Evolutionary conservation across 345 rosid species (phyloP), one percentile per base, ranked within the genome.

Genomic region (Trapa incisa): DNA sequence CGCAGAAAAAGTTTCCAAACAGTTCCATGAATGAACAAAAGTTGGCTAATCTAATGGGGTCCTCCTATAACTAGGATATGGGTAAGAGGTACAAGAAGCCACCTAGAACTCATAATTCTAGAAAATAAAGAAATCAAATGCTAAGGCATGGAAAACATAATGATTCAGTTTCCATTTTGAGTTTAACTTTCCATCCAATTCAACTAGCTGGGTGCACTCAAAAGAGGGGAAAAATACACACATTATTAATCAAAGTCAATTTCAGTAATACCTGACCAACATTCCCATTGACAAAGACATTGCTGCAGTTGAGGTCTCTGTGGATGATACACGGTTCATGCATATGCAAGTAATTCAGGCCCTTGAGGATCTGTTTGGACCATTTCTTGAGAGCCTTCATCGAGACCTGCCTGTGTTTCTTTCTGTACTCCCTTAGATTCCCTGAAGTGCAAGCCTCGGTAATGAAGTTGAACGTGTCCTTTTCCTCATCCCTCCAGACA

Each of bases 391-490:
- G 67, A 2, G 96, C 97, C 67, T 82, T 89, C 78, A 85, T 74
- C 0, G 96, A 89, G 11, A 91, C 97, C 33, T 91, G 94, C 11
- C 78, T 74, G 33, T 91, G 96, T 72, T 85, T 88, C 79, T 88
- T 88, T 76, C 97, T 61, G 70, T 91, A 91, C 61, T 80, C 91
- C 70, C 97, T 85, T 56, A 91, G 65, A 75, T 87, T 89, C 70
- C 96, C 97, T 2, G 97, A 91, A 58, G 97, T 91, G 41, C 93
- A 91, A 1, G 89, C 89, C 78, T 91, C 97, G 5, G 97, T 91
- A 38, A 91, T 91, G 83, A 91, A 91, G 67, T 91, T 91, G 79
- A 91, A 65, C 0, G 79, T 83, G 78, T 76, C 71, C 53, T 65
- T 76, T 3, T 56, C 74, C 57, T 78, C 82, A 54, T 91, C 87